phyloP scores from a whole-genome alignment of 2,329 filamentous ascomycete species.

The Aspergillus sp. region DNA sequence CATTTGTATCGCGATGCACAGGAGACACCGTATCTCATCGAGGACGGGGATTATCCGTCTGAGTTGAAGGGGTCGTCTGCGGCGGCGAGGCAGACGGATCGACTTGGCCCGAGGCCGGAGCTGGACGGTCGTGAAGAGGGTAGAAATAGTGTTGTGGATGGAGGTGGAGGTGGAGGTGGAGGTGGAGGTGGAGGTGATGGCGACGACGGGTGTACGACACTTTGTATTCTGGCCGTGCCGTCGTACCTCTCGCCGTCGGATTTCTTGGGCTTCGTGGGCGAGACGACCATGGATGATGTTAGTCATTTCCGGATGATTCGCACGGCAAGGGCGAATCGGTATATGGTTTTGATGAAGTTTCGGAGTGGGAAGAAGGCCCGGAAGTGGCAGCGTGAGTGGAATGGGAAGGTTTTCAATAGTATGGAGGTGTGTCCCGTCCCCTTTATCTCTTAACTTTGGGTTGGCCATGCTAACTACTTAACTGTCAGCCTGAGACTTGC shows the following conservation, averaged over 20 bases:
- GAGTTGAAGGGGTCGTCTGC: slow-evolving; percentile 33
- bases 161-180: slow-evolving; percentile 9
- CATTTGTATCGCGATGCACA: slow-evolving; percentile 84
- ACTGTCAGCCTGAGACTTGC: slow-evolving; percentile 70
- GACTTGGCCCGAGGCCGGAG: too few species aligned
- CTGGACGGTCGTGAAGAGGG: slow-evolving; percentile 2
- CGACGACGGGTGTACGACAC: slow-evolving; percentile 64
- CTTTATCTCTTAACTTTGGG: slow-evolving; percentile 3
- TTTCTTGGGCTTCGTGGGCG: slow-evolving; percentile 83
- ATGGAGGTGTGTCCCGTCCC: slow-evolving; percentile 59
- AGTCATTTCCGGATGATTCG: slow-evolving; percentile 92
- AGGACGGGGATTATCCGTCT: slow-evolving; percentile 38
- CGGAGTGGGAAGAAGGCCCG: slow-evolving; percentile 63
- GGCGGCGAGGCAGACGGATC: slow-evolving; percentile 19
- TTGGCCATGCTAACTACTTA: slow-evolving; percentile 6
- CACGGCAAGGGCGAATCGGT: slow-evolving; percentile 79
- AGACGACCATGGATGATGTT: slow-evolving; percentile 75
- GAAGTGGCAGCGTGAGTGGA: slow-evolving; percentile 77
- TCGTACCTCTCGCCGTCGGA: slow-evolving; percentile 88
- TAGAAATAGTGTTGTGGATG: slow-evolving; percentile 8
- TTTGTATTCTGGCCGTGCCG: slow-evolving; percentile 91
- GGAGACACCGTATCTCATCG: slow-evolving; percentile 54
- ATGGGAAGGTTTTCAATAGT: slow-evolving; percentile 85
- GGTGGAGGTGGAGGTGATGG: slow-evolving; percentile 10
- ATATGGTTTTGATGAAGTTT: slow-evolving; percentile 95